Evolutionary conservation across 1,284 basidiomycete species (phyloP).

Genomic region (Volvariella surrecta): DNA sequence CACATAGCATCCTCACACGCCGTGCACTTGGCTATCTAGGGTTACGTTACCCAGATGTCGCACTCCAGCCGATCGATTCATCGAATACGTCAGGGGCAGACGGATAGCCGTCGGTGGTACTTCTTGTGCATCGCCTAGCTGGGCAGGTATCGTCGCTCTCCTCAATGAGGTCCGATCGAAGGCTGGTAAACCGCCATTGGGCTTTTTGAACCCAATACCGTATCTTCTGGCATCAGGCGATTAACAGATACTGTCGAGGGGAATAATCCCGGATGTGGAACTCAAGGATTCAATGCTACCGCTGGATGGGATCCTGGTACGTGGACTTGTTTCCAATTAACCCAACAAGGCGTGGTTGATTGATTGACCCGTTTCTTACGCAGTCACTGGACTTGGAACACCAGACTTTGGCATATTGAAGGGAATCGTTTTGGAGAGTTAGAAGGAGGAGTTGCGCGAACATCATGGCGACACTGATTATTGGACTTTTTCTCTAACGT

Average conservation of each 20-base stretch:
- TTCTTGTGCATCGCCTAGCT: constrained; percentile 50
- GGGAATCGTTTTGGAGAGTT: constrained; percentile 13
- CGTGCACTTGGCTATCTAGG: too few relatives aligned
- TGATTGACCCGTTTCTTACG: neutral
- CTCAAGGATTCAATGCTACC: constrained; percentile 38
- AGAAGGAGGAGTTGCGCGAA: neutral
- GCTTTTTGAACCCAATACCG: constrained; percentile 54
- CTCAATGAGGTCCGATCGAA: constrained; percentile 54
- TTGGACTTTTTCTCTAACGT: too few relatives aligned
- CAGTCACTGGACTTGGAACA: constrained; percentile 44
- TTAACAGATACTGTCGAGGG: constrained; percentile 51
- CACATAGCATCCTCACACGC: neutral
- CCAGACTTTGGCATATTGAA: constrained; percentile 33
- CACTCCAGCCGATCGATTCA: constrained; percentile 43
- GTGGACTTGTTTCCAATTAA: constrained; percentile 7
- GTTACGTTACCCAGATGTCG: constrained; percentile 51
- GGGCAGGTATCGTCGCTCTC: constrained; percentile 46
- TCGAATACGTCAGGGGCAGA: constrained; percentile 30
- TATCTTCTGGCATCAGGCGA: constrained; percentile 33
- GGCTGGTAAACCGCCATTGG: constrained; percentile 36
- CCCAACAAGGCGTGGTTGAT: neutral
- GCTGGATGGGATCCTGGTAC: constrained; percentile 33
- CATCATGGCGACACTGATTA: too few relatives aligned
- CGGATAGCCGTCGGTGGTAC: constrained; percentile 37
- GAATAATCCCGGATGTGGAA: constrained; percentile 47